Conservation (phyloP, 805 yeast species). For the Wickerhamomyces xylosicus region DNA sequence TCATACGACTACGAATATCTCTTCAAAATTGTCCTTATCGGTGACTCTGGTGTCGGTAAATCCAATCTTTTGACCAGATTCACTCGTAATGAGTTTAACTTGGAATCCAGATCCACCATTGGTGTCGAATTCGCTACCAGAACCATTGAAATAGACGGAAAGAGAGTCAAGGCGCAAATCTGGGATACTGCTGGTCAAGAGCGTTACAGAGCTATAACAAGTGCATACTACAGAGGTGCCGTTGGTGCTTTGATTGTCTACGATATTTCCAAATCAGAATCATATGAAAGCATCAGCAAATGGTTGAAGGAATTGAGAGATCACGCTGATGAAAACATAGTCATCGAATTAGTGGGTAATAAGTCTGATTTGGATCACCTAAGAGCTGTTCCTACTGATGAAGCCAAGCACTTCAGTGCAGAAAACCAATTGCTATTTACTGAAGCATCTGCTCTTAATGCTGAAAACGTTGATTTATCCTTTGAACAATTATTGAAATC, state of each 20-base stretch:
- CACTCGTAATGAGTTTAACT: conserved; percentile 91
- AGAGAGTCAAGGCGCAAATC: conserved; percentile 78
- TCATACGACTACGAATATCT: neutral
- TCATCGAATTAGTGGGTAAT: conserved; percentile 88
- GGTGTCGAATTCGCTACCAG: conserved; percentile 98
- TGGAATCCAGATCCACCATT: conserved; percentile 89
- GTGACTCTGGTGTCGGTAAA: conserved; percentile 96
- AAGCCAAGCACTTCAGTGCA: conserved; percentile 87
- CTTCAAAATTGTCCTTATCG: conserved; percentile 70
- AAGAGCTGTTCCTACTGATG: conserved; percentile 96
- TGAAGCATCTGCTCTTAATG: conserved; percentile 90
- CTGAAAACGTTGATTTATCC: conserved; percentile 90
- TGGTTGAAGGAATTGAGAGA: conserved; percentile 89
- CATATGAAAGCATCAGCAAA: conserved; percentile 76
- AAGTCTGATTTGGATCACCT: conserved; percentile 85
- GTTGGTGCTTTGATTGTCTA: conserved; percentile 95
- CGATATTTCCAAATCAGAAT: conserved; percentile 85
- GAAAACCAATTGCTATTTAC: conserved; percentile 89
- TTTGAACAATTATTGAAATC: conserved; percentile 89
- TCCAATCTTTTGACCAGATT: conserved; percentile 88
- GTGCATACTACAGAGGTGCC: conserved; percentile 96
- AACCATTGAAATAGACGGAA: conserved; percentile 80
- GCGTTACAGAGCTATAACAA: conserved; percentile 94
- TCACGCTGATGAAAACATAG: conserved; percentile 91
- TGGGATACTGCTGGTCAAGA: conserved; percentile 99